phyloP scores from a whole-genome alignment of 1,284 basidiomycete species.

The Puccinia polysora region DNA sequence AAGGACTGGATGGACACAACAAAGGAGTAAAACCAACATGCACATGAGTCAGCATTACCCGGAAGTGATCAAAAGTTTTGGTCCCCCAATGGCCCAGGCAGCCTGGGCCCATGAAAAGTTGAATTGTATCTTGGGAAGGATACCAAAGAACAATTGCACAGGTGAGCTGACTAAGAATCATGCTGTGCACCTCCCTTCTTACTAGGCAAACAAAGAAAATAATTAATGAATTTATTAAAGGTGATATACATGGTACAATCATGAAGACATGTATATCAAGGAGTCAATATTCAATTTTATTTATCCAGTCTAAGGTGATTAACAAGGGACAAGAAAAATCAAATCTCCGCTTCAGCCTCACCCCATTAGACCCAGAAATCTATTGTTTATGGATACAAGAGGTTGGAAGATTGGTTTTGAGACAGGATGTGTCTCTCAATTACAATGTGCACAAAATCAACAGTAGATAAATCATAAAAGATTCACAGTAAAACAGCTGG shows the following conservation, averaged over 20 bases:
- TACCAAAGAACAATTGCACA: not conserved
- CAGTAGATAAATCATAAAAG: too few species aligned
- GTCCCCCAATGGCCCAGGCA: not conserved
- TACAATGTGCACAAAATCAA: too few species aligned
- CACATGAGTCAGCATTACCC: not conserved
- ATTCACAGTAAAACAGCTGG: too few species aligned
- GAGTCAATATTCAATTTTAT: not conserved
- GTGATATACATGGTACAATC: not conserved
- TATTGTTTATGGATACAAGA: not conserved
- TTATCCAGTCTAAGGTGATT: not conserved
- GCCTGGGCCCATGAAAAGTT: not conserved
- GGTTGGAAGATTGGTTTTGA: not conserved
- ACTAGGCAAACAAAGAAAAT: not conserved
- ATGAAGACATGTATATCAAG: not conserved
- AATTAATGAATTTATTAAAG: not conserved
- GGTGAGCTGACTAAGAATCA: not conserved
- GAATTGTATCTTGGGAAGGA: not conserved
- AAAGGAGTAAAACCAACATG: not conserved
- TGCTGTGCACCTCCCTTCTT: not conserved
- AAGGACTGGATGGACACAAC: not conserved
- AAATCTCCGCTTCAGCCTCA: not conserved
- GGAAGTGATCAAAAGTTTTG: not conserved
- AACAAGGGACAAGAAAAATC: not conserved
- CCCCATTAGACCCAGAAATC: not conserved
- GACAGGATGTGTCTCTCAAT: too few species aligned